Conservation (phyloP, 179 eudicot genomes). For the Nepenthes alata region DNA sequence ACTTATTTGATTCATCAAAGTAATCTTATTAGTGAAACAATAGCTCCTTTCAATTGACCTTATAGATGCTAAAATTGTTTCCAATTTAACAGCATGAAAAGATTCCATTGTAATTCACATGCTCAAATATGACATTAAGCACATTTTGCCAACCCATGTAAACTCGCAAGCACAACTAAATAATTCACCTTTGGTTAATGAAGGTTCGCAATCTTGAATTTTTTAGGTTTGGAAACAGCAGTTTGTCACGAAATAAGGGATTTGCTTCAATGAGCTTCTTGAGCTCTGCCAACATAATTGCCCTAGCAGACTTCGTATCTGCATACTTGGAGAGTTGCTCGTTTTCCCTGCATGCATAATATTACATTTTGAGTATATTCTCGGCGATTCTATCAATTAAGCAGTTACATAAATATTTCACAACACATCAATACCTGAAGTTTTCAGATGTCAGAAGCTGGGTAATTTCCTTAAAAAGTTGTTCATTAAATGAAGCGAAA, state of each 20-base stretch:
- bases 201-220: conserved; percentile 80
- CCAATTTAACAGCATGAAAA: no score
- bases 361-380: conserved; percentile 2
- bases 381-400: not conserved
- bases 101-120: not conserved
- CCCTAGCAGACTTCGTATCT: conserved; percentile 90
- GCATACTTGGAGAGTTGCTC: conserved; percentile 93
- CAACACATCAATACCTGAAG: conserved; percentile 45
- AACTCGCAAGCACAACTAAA: not conserved
- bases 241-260: conserved; percentile 53
- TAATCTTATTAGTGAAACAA: not conserved
- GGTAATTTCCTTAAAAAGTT: conserved; percentile 81
- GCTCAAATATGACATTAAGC: not conserved
- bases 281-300: conserved; percentile 88
- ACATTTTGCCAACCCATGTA: not conserved
- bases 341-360: conserved; percentile 51
- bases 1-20: not conserved
- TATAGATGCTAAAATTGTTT: no score
- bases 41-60: not conserved
- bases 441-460: conserved; percentile 72
- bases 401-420: not conserved
- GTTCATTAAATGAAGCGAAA: conserved; percentile 74
- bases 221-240: conserved; percentile 79
- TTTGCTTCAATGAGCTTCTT: conserved; percentile 54
- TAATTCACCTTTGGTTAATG: conserved; percentile 71